Evolutionary conservation across 2,329 filamentous ascomycete genomes (phyloP).

Genomic region (Pseudopyricularia cyperi): DNA sequence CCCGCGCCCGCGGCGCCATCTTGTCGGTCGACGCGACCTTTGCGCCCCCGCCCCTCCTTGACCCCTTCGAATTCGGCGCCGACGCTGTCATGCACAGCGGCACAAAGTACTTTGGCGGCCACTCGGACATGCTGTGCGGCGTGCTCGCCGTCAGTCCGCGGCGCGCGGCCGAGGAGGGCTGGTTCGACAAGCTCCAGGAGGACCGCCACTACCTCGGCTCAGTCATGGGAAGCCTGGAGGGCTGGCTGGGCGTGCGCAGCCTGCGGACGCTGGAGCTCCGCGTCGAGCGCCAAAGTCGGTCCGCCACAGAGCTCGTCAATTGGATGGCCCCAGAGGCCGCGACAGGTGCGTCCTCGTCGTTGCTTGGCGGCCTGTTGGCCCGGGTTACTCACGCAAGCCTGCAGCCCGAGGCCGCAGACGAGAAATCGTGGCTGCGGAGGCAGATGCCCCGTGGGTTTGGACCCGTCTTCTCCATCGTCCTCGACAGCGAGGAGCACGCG

Average conservation of each 20-base stretch:
- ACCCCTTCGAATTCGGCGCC: constrained; percentile 70
- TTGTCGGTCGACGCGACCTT: constrained; percentile 87
- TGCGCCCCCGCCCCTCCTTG: constrained; percentile 76
- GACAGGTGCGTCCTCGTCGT: constrained; percentile 10
- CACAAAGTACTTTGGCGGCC: constrained; percentile 93
- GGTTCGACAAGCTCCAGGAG: constrained; percentile 44
- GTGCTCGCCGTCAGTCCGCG: constrained; percentile 54
- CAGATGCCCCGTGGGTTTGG: constrained; percentile 92
- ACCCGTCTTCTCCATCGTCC: constrained; percentile 69
- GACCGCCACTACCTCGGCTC: constrained; percentile 70
- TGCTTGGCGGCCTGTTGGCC: constrained; percentile 4
- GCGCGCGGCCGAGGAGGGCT: constrained; percentile 23
- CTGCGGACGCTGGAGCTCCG: constrained; percentile 76
- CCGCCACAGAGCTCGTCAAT: constrained; percentile 52
- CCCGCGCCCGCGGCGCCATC: constrained; percentile 58
- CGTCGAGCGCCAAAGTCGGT: constrained; percentile 63
- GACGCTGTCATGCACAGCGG: constrained; percentile 87
- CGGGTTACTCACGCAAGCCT: constrained; percentile 52
- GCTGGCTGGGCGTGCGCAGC: constrained; percentile 82
- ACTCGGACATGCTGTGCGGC: constrained; percentile 86
- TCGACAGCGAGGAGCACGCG: constrained; percentile 49
- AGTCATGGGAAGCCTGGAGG: constrained; percentile 81
- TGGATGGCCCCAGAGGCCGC: constrained; percentile 47
- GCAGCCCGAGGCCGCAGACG: constrained; percentile 49
- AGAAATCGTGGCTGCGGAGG: constrained; percentile 57